Percentiles rank a stretch among this genome's conserved stretches.
These are phyloP conservation scores for Kazachstania viticola DNA, from an alignment of 805 yeast genomes.

Conservation along the genomic window DNA sequence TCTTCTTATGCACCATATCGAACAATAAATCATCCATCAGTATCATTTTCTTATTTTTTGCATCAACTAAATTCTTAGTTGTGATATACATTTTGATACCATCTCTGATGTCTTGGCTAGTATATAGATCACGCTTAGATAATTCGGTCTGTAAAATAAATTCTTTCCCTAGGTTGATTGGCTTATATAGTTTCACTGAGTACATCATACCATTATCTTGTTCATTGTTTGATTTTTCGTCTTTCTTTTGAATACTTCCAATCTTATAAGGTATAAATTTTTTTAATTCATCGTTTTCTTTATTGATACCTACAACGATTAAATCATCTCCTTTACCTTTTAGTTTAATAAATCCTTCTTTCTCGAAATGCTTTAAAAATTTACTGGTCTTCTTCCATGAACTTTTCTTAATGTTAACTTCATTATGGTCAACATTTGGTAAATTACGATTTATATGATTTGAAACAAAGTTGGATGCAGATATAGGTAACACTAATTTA, in stretches of 20 bases:
- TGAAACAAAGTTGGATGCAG: constrained; percentile 67
- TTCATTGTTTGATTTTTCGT: constrained; percentile 2
- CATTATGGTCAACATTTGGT: constrained; percentile 48
- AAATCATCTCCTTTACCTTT: constrained; percentile 84
- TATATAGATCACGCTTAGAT: constrained; percentile 32
- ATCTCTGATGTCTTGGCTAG: constrained; percentile 41
- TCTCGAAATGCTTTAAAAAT: constrained; percentile 78
- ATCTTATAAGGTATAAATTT: constrained; percentile 56
- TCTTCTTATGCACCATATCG: constrained; percentile 24
- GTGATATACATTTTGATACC: constrained; percentile 47
- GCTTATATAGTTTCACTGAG: constrained; percentile 41
- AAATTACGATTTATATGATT: constrained; percentile 56
- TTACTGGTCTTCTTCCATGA: constrained; percentile 86
- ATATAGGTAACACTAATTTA: constrained; percentile 49
- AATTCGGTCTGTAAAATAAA: constrained; percentile 35
- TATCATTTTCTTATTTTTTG: constrained; percentile 42
- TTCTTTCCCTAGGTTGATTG: constrained; percentile 37
- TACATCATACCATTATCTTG: constrained; percentile 13
- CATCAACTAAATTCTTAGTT: constrained; percentile 37
- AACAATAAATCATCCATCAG: constrained; percentile 42
- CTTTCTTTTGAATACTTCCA: constrained; percentile 6
- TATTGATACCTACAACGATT: constrained; percentile 40
- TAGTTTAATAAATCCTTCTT: constrained; percentile 49
- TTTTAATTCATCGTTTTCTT: constrained; percentile 37
- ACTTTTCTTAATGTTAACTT: constrained; percentile 60